Conservation (phyloP, 441 rosid species). For the California macrophylla region DNA sequence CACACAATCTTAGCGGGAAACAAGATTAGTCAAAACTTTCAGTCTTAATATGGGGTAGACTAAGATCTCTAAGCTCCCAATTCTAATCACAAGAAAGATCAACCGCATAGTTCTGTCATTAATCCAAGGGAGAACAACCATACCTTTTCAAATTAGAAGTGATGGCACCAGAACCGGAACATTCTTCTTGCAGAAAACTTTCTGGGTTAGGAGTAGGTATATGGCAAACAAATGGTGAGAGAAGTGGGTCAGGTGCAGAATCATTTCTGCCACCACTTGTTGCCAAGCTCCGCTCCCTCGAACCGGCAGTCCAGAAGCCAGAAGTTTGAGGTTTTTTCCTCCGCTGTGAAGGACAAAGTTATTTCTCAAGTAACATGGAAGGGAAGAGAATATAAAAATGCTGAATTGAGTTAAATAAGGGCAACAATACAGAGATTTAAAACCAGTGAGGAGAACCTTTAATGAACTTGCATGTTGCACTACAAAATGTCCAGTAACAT, state of each 20-base stretch:
- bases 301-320: constrained; percentile 26
- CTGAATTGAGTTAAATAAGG: neutral
- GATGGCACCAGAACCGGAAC: constrained; percentile 9
- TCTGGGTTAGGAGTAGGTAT: constrained; percentile 21
- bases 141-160: constrained; percentile 32
- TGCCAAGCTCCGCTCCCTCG: constrained; percentile 38
- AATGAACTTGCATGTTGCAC: constrained; percentile 39
- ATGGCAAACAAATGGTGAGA: constrained; percentile 34
- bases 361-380: neutral
- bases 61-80: no score
- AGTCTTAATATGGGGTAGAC: no score
- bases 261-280: constrained; percentile 27
- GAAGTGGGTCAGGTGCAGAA: constrained; percentile 31
- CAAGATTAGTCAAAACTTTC: neutral
- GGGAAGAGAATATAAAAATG: constrained; percentile 5
- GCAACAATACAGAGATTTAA: constrained; percentile 6
- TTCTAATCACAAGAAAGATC: neutral
- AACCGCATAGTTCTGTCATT: neutral
- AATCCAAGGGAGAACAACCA: neutral
- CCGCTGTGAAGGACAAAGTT: constrained; percentile 27
- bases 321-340: constrained; percentile 37
- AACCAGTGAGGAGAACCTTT: constrained; percentile 28
- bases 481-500: constrained; percentile 42
- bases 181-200: constrained; percentile 24
- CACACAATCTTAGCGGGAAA: neutral